Conservation (phyloP, 371 early-diverging fungal species). For the Blakeslea trispora region DNA sequence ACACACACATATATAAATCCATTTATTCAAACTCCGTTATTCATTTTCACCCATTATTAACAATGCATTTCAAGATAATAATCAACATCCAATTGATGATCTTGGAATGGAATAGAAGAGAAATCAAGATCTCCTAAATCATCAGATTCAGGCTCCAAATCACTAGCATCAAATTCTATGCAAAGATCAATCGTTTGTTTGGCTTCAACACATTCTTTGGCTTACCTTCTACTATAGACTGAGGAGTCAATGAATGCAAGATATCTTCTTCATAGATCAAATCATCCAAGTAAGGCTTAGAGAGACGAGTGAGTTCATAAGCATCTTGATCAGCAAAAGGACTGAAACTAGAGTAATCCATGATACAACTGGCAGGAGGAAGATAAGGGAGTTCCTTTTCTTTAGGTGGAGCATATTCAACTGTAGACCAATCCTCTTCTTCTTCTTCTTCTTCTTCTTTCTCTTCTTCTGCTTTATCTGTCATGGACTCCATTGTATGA, state of each 20-base stretch:
- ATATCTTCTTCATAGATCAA: background rate
- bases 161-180: background rate
- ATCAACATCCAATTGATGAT: background rate
- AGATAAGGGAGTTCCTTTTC: slow-evolving; percentile 10
- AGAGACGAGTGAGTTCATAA: background rate
- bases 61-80: background rate
- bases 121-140: background rate
- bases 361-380: background rate
- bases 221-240: no score
- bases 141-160: background rate
- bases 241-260: background rate
- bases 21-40: background rate
- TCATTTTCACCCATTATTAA: background rate
- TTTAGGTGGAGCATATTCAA: slow-evolving; percentile 17
- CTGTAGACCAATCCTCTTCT: background rate
- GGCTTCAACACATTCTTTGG: no score
- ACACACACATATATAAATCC: no score
- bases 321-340: background rate
- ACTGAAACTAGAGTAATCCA: background rate
- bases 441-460: background rate
- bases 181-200: background rate
- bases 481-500: no score
- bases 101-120: background rate
- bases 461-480: no score
- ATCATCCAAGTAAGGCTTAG: background rate